Base-by-base conservation (phyloP, 306 rosid species). In the Carpinus viminea region DNA sequence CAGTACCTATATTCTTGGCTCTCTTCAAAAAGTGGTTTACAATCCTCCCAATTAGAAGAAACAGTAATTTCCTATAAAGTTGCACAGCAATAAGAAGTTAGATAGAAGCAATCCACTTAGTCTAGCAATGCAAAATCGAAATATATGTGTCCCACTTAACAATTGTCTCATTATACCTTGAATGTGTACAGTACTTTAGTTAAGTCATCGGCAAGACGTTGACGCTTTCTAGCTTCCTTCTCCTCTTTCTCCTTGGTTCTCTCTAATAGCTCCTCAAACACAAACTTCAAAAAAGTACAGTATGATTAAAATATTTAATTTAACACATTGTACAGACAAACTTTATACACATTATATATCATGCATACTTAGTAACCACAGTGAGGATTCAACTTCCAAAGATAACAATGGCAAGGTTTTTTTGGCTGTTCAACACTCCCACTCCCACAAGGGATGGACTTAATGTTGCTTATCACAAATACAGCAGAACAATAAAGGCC, bases 151-250 rank as follows among this genome's bases (percentile, higher is more conserved):
- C 59, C 56, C 43, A 61, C 34, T 24, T 57, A 74, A 72, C 59
- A 62, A 24, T 45, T 76, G 46, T 86, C 70, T 59, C 66, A 5
- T 53, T 70, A 74, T 77, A 93, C 99, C 94, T 93, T 96, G 78
- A 91, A 70, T 26, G 94, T 80, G 76, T 91, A 83, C 72, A 96
- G 81, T 56, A 91, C 81, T 76, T 90, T 89, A 75, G 91, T 85
- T 56, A 96, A 96, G 78, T 93, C 99, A 85, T 90, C 98, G 60
- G 93, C 96, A 81, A 93, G 86, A 68, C 99, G 98, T 76, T 91
- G 98, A 47, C 96, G 99, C 83, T 91, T 96, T 88, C 92, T 96
- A 74, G 96, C 96, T 88, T 96, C 99, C 89, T 96, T 96, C 89
- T 91, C 97, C 87, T 93, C 99, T 84, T 96, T 96, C 85, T 90